Conservation (phyloP, 495 filamentous ascomycete species). For the Penicillium waksmanii region DNA sequence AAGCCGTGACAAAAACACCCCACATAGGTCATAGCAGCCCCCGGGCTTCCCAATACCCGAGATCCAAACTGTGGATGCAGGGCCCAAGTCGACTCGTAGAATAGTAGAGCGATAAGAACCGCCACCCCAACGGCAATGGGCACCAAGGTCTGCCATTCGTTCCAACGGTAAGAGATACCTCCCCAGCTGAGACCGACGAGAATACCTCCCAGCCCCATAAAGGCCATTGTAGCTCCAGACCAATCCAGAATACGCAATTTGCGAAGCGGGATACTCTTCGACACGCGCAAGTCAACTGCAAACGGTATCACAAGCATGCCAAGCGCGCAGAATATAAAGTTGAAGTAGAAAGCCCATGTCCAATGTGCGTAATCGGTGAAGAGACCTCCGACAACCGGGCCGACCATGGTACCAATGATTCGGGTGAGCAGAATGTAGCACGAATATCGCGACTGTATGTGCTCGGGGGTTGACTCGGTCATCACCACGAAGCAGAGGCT, state of each 20-base stretch:
- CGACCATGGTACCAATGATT: constrained; percentile 40
- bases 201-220: constrained; percentile 32
- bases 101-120: constrained; percentile 44
- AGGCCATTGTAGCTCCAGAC: constrained; percentile 38
- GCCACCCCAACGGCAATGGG: constrained; percentile 57
- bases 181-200: constrained; percentile 44
- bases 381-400: constrained; percentile 42
- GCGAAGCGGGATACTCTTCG: constrained; percentile 30
- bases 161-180: constrained; percentile 39
- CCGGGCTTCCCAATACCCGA: constrained; percentile 50
- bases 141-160: constrained; percentile 47
- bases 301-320: constrained; percentile 42
- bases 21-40: constrained; percentile 43
- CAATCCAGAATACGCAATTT: constrained; percentile 41
- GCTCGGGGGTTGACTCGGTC: constrained; percentile 59
- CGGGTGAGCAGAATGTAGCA: constrained; percentile 42
- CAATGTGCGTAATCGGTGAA: constrained; percentile 41
- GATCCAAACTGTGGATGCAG: constrained; percentile 58
- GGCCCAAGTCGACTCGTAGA: constrained; percentile 52
- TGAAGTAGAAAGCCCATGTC: constrained; percentile 50
- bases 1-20: constrained; percentile 56
- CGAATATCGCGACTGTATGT: constrained; percentile 44
- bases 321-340: constrained; percentile 44
- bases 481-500: constrained; percentile 67
- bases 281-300: constrained; percentile 35